These are phyloP conservation scores for Cairneyella variabilis DNA, from an alignment of 495 filamentous ascomycete genomes.

Conservation along the genomic window DNA sequence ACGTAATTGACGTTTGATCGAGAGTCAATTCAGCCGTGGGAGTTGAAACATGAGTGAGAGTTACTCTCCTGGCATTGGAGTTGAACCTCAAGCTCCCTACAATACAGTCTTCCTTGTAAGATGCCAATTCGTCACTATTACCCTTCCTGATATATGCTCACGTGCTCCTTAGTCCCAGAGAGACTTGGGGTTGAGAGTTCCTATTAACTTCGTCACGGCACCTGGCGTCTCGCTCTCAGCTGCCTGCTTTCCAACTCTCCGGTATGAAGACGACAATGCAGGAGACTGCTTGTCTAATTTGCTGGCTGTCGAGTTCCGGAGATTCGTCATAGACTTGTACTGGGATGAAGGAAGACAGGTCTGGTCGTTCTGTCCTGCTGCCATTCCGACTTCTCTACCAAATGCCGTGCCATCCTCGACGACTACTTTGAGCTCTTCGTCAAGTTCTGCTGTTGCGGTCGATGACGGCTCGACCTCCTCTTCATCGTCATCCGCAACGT, in stretches of 20 bases:
- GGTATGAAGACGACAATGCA: slow-evolving; percentile 43
- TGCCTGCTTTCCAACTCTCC: slow-evolving; percentile 53
- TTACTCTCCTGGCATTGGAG: slow-evolving; percentile 17
- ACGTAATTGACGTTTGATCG: no score
- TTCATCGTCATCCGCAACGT: background rate
- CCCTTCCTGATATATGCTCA: background rate
- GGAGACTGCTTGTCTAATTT: slow-evolving; percentile 58
- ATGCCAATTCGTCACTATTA: background rate
- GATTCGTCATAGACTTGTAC: slow-evolving; percentile 59
- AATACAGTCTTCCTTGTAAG: slow-evolving; percentile 20
- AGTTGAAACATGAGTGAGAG: slow-evolving; percentile 27
- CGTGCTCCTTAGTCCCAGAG: slow-evolving; percentile 47
- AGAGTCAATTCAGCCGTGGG: no score
- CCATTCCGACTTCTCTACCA: slow-evolving; percentile 13
- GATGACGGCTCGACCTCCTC: background rate
- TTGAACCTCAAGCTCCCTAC: slow-evolving; percentile 9
- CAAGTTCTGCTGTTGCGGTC: slow-evolving; percentile 10
- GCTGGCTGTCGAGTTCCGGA: slow-evolving; percentile 52
- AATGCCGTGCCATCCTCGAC: slow-evolving; percentile 21
- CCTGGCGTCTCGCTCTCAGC: slow-evolving; percentile 50
- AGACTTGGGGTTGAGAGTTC: slow-evolving; percentile 55
- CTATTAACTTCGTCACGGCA: slow-evolving; percentile 57
- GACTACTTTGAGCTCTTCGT: slow-evolving; percentile 26
- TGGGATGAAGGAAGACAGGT: slow-evolving; percentile 50
- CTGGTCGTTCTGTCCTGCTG: slow-evolving; percentile 60